Evolutionary conservation across 345 rosid genomes (phyloP), one percentile per base, ranked within the genome.

Genomic region (Rhodomyrtus tomentosa): DNA sequence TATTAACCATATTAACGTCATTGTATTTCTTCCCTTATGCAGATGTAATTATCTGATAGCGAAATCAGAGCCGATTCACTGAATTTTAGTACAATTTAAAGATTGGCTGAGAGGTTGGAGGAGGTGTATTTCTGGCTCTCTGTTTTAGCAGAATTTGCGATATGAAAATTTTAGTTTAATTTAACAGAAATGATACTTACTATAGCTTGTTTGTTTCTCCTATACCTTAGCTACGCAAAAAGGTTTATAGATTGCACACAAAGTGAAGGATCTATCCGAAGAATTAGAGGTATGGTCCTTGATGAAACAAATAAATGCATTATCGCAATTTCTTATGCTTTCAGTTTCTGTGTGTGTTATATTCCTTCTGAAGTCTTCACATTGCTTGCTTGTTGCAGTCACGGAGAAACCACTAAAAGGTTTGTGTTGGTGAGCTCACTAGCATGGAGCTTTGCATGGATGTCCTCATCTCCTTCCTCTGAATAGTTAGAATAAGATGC

Each of bases 181-280:
- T 40, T 9, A 36, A 54, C 22, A 27, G 48, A 3, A 5, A 24
- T 22, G 32, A 45, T 40, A 3, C 42, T 54, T 22, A 29, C 45
- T 13, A 22, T 49, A 29, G 25, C 74, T 49, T 82, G 58, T 25
- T 76, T 54, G 32, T 79, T n/a, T 82, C 50, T 81, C 40, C 18
- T 72, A 76, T 82, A 36, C 73, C 48, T 54, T 50, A 82, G 87
- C 83, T 82, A 85, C 82, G 29, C 87, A 82, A 55, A 82, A 86
- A 51, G 82, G 50, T 56, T 55, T 48, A 82, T 84, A 85, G 72
- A 81, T 85, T 50, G 86, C 83, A 10, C 81, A 81, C 58, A 85
- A 85, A 84, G 80, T 81, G 86, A 85, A 81, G 83, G 86, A 81
- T 48, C 54, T 81, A 82, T 56, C 84, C 25, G 86, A 81, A 53